These are phyloP conservation scores for Jatropha podagrica DNA, from an alignment of 441 rosid genomes.

Conservation along the genomic window DNA sequence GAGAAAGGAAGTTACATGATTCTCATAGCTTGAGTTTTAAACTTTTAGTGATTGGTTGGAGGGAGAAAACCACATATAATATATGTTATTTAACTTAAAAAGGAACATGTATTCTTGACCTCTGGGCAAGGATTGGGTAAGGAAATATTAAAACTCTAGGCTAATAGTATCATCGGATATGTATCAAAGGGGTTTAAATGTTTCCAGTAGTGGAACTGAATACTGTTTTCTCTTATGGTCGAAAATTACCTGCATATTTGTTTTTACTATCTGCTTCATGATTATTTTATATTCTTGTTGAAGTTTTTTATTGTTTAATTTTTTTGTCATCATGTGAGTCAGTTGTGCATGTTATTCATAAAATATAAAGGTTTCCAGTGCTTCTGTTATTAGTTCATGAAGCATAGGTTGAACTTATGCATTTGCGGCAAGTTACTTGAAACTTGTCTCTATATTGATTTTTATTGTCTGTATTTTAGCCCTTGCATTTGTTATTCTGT, in stretches of 20 bases:
- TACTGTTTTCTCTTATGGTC: background rate
- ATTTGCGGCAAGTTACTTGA: conserved; percentile 7
- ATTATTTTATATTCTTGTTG: background rate
- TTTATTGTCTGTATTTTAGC: background rate
- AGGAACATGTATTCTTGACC: background rate
- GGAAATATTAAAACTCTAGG: background rate
- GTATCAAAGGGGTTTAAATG: background rate
- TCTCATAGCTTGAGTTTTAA: background rate
- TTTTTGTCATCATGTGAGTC: background rate
- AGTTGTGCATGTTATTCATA: background rate
- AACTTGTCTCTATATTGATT: background rate
- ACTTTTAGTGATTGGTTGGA: background rate
- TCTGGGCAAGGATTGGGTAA: background rate
- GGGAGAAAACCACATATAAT: background rate
- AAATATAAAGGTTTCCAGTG: background rate
- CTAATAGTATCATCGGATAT: background rate
- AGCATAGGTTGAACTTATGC: background rate
- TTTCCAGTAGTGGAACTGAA: background rate
- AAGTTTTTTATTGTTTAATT: background rate
- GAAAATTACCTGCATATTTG: background rate
- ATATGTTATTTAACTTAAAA: background rate
- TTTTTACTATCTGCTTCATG: background rate
- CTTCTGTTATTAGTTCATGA: background rate
- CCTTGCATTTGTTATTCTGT: background rate
- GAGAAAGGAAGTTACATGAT: background rate